Evolutionary conservation across 2,329 filamentous ascomycete genomes (phyloP).

Genomic region (Sphaceloma murrayae): DNA sequence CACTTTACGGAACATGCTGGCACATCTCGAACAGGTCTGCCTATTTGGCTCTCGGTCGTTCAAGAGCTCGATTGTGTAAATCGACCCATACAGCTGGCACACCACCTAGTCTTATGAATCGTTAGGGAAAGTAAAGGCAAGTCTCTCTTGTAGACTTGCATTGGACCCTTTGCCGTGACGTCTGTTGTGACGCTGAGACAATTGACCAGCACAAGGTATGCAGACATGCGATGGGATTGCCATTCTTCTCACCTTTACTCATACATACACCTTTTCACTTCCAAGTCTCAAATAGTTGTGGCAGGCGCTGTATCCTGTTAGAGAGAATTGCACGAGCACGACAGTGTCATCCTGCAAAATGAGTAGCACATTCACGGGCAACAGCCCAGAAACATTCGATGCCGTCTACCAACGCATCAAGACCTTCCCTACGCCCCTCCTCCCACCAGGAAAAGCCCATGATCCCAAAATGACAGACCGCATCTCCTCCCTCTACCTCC

Average conservation of each 20-base stretch:
- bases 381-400: slow-evolving; percentile 24
- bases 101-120: too few species aligned
- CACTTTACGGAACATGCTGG: too few species aligned
- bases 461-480: slow-evolving; percentile 22
- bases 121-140: too few species aligned
- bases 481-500: slow-evolving; percentile 26
- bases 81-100: too few species aligned
- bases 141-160: background rate
- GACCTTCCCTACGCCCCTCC: slow-evolving; percentile 24
- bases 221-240: too few species aligned
- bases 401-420: slow-evolving; percentile 25
- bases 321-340: too few species aligned
- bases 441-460: slow-evolving; percentile 24
- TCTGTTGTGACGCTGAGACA: slow-evolving; percentile 13
- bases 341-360: too few species aligned
- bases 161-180: background rate
- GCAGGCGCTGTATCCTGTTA: too few species aligned
- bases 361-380: slow-evolving; percentile 1
- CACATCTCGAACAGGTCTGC: too few species aligned
- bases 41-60: too few species aligned
- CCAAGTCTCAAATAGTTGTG: too few species aligned
- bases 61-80: too few species aligned
- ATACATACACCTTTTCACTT: background rate
- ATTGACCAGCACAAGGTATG: background rate
- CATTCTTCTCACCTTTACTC: background rate